Percentiles rank a stretch among this genome's conserved stretches.
Evolutionary conservation across 2,329 filamentous ascomycete genomes (phyloP).

Genomic region (Tolypocladium tundrense): DNA sequence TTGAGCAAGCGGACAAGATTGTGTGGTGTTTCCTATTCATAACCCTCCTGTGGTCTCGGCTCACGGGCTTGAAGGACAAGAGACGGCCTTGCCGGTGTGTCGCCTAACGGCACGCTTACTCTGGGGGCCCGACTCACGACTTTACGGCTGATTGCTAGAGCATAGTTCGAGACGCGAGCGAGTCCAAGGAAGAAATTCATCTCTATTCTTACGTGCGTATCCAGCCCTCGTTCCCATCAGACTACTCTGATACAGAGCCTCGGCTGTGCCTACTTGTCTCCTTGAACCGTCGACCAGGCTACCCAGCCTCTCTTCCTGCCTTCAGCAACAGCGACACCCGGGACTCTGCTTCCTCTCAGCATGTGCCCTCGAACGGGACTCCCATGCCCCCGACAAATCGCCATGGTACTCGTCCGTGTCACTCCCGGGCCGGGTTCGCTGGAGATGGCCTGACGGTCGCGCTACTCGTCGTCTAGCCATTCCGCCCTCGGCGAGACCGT

Average conservation of each 20-base stretch:
- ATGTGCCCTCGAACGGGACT: neutral
- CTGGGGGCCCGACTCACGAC: neutral
- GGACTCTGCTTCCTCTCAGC: neutral
- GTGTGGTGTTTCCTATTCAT: neutral
- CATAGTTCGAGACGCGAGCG: neutral
- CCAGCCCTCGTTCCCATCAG: neutral
- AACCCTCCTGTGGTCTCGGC: neutral
- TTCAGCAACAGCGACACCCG: neutral
- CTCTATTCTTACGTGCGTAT: neutral
- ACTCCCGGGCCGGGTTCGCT: neutral
- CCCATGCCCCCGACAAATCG: neutral
- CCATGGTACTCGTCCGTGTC: neutral
- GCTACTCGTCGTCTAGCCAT: neutral
- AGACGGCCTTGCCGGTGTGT: neutral
- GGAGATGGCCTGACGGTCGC: neutral
- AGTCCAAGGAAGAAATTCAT: neutral
- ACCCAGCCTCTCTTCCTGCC: neutral
- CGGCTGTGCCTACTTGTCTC: neutral
- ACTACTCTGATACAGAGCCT: neutral
- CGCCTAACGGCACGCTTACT: neutral
- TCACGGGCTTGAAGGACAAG: neutral
- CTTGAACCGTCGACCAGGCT: neutral
- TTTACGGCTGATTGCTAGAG: neutral
- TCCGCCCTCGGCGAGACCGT: neutral
- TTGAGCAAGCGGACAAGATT: neutral